Evolutionary conservation across 768 basidiomycete species (phyloP), one percentile per base, ranked within the genome.

Genomic region (Amanita rubescens): DNA sequence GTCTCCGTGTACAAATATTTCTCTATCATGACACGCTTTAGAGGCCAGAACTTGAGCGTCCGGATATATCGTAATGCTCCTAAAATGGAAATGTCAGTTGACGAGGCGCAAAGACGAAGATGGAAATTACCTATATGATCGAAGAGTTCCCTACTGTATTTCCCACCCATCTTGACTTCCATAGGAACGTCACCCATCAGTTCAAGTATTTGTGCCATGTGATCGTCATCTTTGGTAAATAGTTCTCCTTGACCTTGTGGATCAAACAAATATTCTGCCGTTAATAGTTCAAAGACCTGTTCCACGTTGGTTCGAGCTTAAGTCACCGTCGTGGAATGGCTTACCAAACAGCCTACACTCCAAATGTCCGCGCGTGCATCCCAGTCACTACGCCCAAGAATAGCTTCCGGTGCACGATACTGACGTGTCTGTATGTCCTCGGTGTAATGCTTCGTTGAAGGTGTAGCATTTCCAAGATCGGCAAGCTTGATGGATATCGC

Each of bases 361-460:
- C 93, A 96, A 19, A 94, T 80, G 69, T 96, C 93, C 41, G 81
- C 91, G 51, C 85, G 81, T 34, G 81, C 74, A 59, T 85, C 90
- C 93, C 93, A 96, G 59, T 90, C 88, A 33, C 79, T 80, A 51
- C 84, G 81, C 15, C 94, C 93, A 15, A 94, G 72, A 60, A 96
- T 93, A 51, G 91, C 93, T 67, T 96, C 93, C n/a, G 93, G 93
- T 24, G 89, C 81, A 57, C 93, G 86, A 66, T 96, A 96, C 65
- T 95, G 93, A 39, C 93, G 81, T n/a, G 93, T 96, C 71, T 95
- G 94, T 59, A 94, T 95, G 64, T 94, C 93, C 63, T 94, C 93
- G 8, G 93, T 95, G 65, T 82, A 96, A 65, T 95, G 92, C 61
- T 84, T 83, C 59, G 73, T 85, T n/a, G 89, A 85, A 14, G 91